A percentile compares a stretch with the other conserved stretches of the same genome.
phyloP scores from a whole-genome alignment of 495 filamentous ascomycete species.

The Podospora comata region DNA sequence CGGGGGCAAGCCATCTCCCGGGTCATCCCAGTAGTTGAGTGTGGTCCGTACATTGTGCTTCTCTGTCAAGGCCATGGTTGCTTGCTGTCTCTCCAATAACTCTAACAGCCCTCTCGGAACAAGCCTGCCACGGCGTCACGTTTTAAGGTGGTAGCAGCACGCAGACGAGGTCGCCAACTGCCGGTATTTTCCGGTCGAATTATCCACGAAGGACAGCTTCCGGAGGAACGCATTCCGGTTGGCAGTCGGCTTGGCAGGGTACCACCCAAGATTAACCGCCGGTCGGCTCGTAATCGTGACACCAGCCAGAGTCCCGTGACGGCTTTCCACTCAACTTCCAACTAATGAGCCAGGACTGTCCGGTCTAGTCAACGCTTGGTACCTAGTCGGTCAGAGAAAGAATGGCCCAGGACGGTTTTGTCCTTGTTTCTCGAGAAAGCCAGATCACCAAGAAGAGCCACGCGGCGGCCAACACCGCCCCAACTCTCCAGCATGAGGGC shows the following conservation, averaged over 20 bases:
- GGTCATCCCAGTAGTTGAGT: slow-evolving; percentile 60
- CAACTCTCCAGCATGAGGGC: background rate
- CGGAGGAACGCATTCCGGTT: slow-evolving; percentile 4
- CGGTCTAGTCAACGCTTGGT: background rate
- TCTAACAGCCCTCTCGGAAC: background rate
- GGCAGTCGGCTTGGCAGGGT: background rate
- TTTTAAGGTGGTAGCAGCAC: background rate
- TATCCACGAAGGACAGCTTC: slow-evolving; percentile 1
- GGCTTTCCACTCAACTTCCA: background rate
- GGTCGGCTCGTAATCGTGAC: background rate
- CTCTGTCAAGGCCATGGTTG: background rate
- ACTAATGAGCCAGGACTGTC: background rate
- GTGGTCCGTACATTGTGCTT: slow-evolving; percentile 50
- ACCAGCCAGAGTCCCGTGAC: background rate
- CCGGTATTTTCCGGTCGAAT: background rate
- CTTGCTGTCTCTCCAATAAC: background rate
- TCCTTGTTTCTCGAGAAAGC: slow-evolving; percentile 3
- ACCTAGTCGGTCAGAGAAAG: background rate
- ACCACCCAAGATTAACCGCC: slow-evolving; percentile 1
- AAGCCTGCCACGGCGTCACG: slow-evolving; percentile 10
- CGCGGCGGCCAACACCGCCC: background rate
- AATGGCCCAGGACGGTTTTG: background rate
- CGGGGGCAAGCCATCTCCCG: slow-evolving; percentile 58
- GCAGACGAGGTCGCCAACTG: background rate
- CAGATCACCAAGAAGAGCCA: background rate